phyloP scores from a whole-genome alignment of 2,329 filamentous ascomycete species.

The Domatiomyces globalis region DNA sequence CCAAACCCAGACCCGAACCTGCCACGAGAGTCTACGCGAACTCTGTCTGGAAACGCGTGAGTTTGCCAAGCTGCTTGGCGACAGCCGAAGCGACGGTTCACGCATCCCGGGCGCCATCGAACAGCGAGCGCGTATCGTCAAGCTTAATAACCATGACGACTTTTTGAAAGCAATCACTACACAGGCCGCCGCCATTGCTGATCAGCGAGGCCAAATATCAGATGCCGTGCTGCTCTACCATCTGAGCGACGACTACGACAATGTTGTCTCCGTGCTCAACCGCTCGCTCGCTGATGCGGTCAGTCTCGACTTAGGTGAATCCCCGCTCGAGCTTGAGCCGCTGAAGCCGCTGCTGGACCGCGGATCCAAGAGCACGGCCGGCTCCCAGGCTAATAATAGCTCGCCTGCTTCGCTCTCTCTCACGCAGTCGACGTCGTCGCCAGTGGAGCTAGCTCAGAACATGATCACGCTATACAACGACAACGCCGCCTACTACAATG shows the following conservation, averaged over 20 bases:
- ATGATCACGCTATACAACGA: conserved; percentile 49
- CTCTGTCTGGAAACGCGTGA: conserved; percentile 93
- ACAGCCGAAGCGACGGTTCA: conserved; percentile 72
- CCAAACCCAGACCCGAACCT: conserved; percentile 63
- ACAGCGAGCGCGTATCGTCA: conserved; percentile 67
- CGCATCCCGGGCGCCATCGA: conserved; percentile 80
- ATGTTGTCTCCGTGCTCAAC: conserved; percentile 80
- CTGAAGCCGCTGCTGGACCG: conserved; percentile 45
- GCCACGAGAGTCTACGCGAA: conserved; percentile 84
- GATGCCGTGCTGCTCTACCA: conserved; percentile 93
- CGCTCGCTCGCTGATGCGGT: conserved; percentile 81
- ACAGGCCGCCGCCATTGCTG: conserved; percentile 80
- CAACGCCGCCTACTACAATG: conserved; percentile 46
- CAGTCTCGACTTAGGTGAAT: conserved; percentile 69
- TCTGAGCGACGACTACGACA: conserved; percentile 87
- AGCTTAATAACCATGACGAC: conserved; percentile 62
- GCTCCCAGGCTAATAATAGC: no score
- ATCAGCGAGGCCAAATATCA: conserved; percentile 75
- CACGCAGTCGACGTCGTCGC: conserved; percentile 50
- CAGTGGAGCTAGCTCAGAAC: conserved; percentile 46
- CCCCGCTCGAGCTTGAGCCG: conserved; percentile 62
- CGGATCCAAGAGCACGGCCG: conserved; percentile 26
- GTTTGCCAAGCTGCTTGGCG: conserved; percentile 84
- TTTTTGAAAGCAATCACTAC: conserved; percentile 86
- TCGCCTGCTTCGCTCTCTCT: conserved; percentile 41